Percentiles rank a stretch among this genome's conserved stretches.
These are phyloP conservation scores for Cutaneotrichosporon arboriforme DNA, from an alignment of 1,284 basidiomycete species.

Conservation along the genomic window DNA sequence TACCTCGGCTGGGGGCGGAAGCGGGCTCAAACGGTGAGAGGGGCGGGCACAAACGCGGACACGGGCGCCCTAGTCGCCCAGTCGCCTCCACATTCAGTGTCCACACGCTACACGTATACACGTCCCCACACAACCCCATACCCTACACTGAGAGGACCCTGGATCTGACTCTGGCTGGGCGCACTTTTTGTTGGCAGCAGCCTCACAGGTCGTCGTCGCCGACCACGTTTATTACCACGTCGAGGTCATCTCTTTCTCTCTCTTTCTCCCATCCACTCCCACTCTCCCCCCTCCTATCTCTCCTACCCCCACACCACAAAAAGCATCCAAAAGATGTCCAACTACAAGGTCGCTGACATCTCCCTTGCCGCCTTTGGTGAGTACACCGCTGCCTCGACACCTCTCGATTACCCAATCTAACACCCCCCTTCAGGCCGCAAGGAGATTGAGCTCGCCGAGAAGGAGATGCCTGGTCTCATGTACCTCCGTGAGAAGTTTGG, in stretches of 20 bases:
- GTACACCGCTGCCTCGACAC: too few relatives aligned
- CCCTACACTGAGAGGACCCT: not conserved
- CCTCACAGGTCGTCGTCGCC: not conserved
- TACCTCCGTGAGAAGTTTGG: slow-evolving; percentile 83
- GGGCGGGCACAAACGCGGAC: too few relatives aligned
- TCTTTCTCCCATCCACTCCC: slow-evolving; percentile 2
- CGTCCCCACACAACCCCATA: too few relatives aligned
- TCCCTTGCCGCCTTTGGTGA: slow-evolving; percentile 66
- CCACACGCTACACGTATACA: too few relatives aligned
- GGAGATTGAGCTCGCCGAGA: slow-evolving; percentile 94
- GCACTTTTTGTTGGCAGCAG: too few relatives aligned
- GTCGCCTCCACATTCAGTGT: too few relatives aligned
- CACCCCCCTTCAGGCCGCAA: slow-evolving; percentile 62
- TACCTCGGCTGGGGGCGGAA: too few relatives aligned
- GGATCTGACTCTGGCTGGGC: not conserved
- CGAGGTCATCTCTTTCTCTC: not conserved
- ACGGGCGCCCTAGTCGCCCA: too few relatives aligned
- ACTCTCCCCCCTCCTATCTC: not conserved
- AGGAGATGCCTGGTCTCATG: slow-evolving; percentile 67
- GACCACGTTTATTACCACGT: not conserved
- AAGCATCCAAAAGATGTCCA: slow-evolving; percentile 16
- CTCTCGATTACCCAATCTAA: too few relatives aligned
- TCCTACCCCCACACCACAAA: slow-evolving; percentile 8
- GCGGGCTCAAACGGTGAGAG: too few relatives aligned
- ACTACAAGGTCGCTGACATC: slow-evolving; percentile 61